phyloP scores from a whole-genome alignment of 2,329 filamentous ascomycete species.

The Penicillium digitatum region DNA sequence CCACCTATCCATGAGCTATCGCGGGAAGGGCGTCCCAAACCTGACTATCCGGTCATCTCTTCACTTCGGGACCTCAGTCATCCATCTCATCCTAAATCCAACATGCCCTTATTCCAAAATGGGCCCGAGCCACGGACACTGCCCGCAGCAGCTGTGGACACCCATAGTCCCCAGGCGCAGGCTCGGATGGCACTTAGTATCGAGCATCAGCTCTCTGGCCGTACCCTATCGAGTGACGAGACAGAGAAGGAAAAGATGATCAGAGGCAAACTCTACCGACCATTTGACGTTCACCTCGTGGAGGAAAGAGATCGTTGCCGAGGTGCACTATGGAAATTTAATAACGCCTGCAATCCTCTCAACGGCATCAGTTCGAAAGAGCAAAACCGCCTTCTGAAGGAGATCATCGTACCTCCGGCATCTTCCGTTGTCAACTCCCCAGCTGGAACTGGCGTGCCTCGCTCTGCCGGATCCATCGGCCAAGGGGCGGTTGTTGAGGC shows the following conservation, averaged over 20 bases:
- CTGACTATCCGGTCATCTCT: slow-evolving; percentile 41
- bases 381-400: slow-evolving; percentile 38
- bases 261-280: slow-evolving; percentile 70
- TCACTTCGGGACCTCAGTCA: slow-evolving; percentile 41
- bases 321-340: slow-evolving; percentile 77
- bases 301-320: slow-evolving; percentile 82
- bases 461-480: slow-evolving; percentile 61
- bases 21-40: slow-evolving; percentile 35
- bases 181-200: slow-evolving; percentile 44
- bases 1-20: slow-evolving; percentile 41
- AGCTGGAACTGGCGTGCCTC: slow-evolving; percentile 51
- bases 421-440: slow-evolving; percentile 43
- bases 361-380: slow-evolving; percentile 60
- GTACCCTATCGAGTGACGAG: slow-evolving; percentile 42
- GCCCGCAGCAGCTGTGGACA: slow-evolving; percentile 35
- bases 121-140: slow-evolving; percentile 38
- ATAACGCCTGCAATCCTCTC: slow-evolving; percentile 73
- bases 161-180: slow-evolving; percentile 42
- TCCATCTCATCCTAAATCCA: slow-evolving; percentile 34
- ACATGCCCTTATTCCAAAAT: slow-evolving; percentile 37
- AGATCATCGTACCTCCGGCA: slow-evolving; percentile 36
- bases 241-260: slow-evolving; percentile 92
- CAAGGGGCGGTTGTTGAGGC: slow-evolving; percentile 74
- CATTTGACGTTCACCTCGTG: slow-evolving; percentile 71
- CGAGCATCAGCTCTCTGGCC: slow-evolving; percentile 40